phyloP scores from a whole-genome alignment of 1,284 basidiomycete genomes.

The Heliocybe sulcata region DNA sequence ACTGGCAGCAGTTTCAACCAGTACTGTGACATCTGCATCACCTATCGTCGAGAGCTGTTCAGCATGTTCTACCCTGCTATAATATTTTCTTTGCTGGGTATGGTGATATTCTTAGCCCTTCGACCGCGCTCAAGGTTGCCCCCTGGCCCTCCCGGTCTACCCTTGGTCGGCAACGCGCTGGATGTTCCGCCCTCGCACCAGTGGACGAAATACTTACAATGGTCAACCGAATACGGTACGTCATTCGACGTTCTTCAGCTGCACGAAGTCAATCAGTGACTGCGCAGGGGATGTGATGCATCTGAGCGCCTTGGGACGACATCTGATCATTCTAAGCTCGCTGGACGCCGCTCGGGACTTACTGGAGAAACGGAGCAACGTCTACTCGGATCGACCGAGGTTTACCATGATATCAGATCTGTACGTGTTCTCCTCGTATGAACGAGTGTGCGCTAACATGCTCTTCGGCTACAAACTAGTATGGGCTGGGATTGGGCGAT shows the following conservation, averaged over 20 bases:
- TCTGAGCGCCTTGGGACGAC: constrained; percentile 17
- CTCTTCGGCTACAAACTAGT: background rate
- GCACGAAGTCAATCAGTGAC: background rate
- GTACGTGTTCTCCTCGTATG: background rate
- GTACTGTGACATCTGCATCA: too few species aligned
- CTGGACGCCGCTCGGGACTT: constrained; percentile 19
- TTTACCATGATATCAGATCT: background rate
- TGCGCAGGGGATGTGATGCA: background rate
- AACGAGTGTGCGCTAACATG: background rate
- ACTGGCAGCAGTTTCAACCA: too few species aligned
- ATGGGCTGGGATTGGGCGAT: constrained; percentile 1
- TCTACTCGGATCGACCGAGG: constrained; percentile 19
- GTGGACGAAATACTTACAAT: constrained; percentile 6
- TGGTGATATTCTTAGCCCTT: background rate
- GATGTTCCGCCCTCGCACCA: constrained; percentile 2
- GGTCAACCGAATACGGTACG: constrained; percentile 7
- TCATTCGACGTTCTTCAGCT: background rate
- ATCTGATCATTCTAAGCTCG: constrained; percentile 20
- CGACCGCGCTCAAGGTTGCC: background rate
- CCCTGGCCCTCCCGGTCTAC: constrained; percentile 6
- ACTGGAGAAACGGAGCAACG: constrained; percentile 18
- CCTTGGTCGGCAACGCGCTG: constrained; percentile 8
- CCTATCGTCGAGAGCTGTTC: too few species aligned
- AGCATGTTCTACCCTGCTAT: too few species aligned
- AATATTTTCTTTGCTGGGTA: background rate